These are phyloP conservation scores for Wickerhamiella azyma DNA, from an alignment of 805 yeast genomes.

Conservation along the genomic window DNA sequence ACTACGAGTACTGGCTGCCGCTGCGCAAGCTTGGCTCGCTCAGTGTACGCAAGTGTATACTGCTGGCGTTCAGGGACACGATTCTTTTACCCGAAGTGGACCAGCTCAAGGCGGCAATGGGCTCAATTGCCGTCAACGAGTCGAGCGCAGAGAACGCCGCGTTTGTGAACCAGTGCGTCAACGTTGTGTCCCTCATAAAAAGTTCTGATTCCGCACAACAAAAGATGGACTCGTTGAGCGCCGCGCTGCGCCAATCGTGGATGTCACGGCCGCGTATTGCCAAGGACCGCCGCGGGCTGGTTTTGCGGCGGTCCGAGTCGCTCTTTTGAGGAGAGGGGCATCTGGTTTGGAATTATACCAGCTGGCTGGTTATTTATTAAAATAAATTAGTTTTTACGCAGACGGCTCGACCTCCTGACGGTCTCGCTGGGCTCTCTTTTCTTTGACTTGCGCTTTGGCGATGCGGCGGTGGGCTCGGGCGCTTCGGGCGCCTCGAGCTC, in stretches of 20 bases:
- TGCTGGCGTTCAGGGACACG: conserved; percentile 27
- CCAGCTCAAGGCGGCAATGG: conserved; percentile 16
- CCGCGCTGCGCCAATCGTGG: conserved; percentile 19
- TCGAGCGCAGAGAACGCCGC: conserved; percentile 16
- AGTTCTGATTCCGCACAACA: conserved; percentile 43
- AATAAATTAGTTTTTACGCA: not conserved
- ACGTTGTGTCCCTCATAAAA: conserved; percentile 39
- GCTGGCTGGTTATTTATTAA: not conserved
- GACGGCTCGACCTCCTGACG: conserved; percentile 1
- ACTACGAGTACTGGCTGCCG: conserved; percentile 26
- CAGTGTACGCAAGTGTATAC: conserved; percentile 21
- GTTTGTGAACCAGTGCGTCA: conserved; percentile 47
- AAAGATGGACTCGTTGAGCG: conserved; percentile 40
- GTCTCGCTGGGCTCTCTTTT: not conserved
- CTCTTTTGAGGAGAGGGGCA: too few relatives aligned
- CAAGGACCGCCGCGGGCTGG: conserved; percentile 23
- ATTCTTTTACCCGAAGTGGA: conserved; percentile 24
- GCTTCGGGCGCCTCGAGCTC: too few relatives aligned
- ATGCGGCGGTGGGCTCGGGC: not conserved
- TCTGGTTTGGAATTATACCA: too few relatives aligned
- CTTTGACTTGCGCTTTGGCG: not conserved
- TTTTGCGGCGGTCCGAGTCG: conserved; percentile 9
- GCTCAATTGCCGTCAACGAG: conserved; percentile 13
- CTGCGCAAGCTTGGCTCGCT: conserved; percentile 15
- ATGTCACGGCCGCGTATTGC: conserved; percentile 20